A percentile compares a stretch with the other conserved stretches of the same genome.
Conservation (phyloP, 352 stramenopile genomes). For the Pythium guiyangense region DNA sequence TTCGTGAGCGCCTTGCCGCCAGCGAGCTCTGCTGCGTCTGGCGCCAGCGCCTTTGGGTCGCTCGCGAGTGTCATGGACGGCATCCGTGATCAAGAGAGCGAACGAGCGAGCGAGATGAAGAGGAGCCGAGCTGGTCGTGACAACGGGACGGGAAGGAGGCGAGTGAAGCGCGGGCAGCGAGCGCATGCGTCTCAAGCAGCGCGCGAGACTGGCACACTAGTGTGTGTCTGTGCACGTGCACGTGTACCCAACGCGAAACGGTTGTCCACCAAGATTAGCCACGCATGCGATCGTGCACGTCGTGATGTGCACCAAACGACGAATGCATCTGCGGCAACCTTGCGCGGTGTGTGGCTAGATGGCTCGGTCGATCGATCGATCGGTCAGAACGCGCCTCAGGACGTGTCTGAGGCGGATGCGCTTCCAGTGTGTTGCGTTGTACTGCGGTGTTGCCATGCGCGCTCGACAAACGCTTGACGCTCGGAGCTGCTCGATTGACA, state of each 20-base stretch:
- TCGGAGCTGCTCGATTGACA: neutral
- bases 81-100: constrained; percentile 6
- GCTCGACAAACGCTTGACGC: neutral
- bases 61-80: constrained; percentile 1
- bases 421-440: too few species aligned
- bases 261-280: too few species aligned
- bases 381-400: neutral
- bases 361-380: neutral
- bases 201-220: neutral
- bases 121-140: neutral
- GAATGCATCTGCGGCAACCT: too few species aligned
- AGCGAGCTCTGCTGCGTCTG: constrained; percentile 18
- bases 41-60: constrained; percentile 2
- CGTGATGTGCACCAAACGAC: too few species aligned
- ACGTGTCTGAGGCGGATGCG: neutral
- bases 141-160: neutral
- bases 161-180: neutral
- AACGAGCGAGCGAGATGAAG: neutral
- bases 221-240: too few species aligned
- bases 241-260: too few species aligned
- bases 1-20: constrained; percentile 26
- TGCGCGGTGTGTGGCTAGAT: too few species aligned
- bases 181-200: too few species aligned
- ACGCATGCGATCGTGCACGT: too few species aligned
- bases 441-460: too few species aligned